Evolutionary conservation across 345 rosid species (phyloP), one percentile per base, ranked within the genome.

Genomic region (Garcia nutans): DNA sequence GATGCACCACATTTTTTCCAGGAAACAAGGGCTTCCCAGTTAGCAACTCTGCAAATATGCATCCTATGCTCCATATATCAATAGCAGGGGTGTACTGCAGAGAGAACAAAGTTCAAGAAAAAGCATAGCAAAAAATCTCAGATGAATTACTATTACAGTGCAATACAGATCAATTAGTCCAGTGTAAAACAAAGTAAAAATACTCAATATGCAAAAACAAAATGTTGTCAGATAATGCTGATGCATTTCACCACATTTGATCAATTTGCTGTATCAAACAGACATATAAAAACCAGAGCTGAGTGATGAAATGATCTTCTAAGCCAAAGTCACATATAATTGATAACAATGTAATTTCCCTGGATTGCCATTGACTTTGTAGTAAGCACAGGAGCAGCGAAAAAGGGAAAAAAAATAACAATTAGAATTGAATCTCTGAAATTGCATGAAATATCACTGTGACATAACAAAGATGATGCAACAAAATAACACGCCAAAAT

Each of bases 61-160:
- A 96, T 45, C 99, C 99, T 74, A 96, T 89, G 84, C 99, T 93
- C 99, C 99, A 96, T 72, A 89, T 92, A 86, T 96, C 99, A 76
- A 93, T 91, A 50, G 98, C 97, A 59, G 99, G 99, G 10, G 99
- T 96, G 88, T 96, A 91, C 99, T 93, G 97, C 88, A 87, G 50
- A 76, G 41, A 37, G 76, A 63, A 75, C 45, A 76, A 26, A 71
- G 54, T 28, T 52, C 74, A 60, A 50, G 23, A 20, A 67, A 73
- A 72, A 41, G 37, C 31, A 77, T 74, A 54, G 66, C 8, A 64
- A 26, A 66, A 72, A 77, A 70, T 59, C 58, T 66, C 37, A 60
- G 22, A 8, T 22, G 44, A 64, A 49, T 59, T 49, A 26, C 60
- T 8, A 57, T 42, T 19, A 45, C 70, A 42, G 47, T 23, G 62